Evolutionary conservation across 2,329 filamentous ascomycete genomes (phyloP), one percentile per base, ranked within the genome.

Genomic region (Ascochyta pisi): DNA sequence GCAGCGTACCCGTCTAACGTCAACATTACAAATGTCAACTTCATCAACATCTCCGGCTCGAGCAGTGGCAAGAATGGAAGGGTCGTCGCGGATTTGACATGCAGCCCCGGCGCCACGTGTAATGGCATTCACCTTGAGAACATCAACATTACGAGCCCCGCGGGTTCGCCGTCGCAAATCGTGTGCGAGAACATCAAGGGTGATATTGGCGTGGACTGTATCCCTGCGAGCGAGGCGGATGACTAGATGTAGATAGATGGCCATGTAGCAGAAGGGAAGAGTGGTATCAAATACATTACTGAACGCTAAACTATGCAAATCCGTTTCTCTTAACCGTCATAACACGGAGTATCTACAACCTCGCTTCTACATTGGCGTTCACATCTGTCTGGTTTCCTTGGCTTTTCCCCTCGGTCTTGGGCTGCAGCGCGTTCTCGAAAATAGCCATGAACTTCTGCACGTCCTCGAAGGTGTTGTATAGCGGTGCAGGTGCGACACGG

Each of bases 381-480:
- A 56, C 38, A 22, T 38, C 45, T 3, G 31, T 43, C 9, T 37
- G 29, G 23, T 48, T 41, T n/a, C 2, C 42, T 22, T 51, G 38
- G 4, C 26, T 39, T 38, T 39, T 31, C 26, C n/a, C 27, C 12
- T 56, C 42, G 15, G 49, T 62, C 37, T 57, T 54, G 6, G 55
- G 50, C 26, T 54, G 40, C 45, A 70, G 47, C 44, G 82, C 84
- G 27, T 71, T 61, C 27, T 77, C 67, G 58, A 87, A 86, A 6
- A 84, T 78, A 42, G 77, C 50, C 64, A 73, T 68, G 53, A 74
- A 74, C 37, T 63, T 62, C 50, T 66, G 69, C 12, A 92, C 88
- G 67, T 96, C 92, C 47, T 82, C 80, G 71, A 91, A 96, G 0
- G 85, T 86, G 68, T 93, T 93, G 76, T 96, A 96, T 64, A 96